Base-by-base conservation (phyloP, 805 yeast genomes). In the Saccharomycopsis fibuligera region DNA sequence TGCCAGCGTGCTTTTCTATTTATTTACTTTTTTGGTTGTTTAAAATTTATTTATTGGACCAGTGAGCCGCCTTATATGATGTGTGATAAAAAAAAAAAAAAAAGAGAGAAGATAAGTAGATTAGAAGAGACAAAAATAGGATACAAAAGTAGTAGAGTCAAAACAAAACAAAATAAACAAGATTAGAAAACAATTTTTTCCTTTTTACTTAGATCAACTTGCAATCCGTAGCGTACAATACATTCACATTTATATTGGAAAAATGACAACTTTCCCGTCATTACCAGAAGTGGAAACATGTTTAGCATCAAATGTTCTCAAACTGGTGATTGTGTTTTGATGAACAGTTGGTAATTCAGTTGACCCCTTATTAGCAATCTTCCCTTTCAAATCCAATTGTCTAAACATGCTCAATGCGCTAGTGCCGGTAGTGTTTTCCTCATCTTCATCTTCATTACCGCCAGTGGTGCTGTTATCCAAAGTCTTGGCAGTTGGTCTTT, bases 321-420 rank as follows among this genome's bases (percentile, higher is more conserved):
- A 65, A 44, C 79, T 75, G 47, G 84, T 78, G 62, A 93, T 83
- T 31, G 96, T 82, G 68, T 91, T 93, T 68, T 90, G 96, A 68
- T 93, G 98, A 51, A 86, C 77, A 14, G 96, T 88, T 45, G 75
- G 75, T 65, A 84, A 72, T 35, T 69, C 74, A 29, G 74, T 65
- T 35, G 73, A 69, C 45, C 68, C 66, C 47, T 64, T 62, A 27
- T 63, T 63, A 48, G 66, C 72, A 45, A 78, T 78, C 49, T 86
- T 77, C 51, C 99, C 99, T 73, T 89, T 93, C 64, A 91, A 76
- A 68, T 93, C 99, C 75, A 93, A 71, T 66, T 91, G 96, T 67
- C 87, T 82, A 72, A 93, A 93, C 90, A 91, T 88, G 69, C 86
- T 85, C 65, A 93, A 76, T 5, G 95, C 95, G 55, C 83, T 78